Conservation (phyloP, 164 flowering plant genomes). For the Berberis vulgaris region DNA sequence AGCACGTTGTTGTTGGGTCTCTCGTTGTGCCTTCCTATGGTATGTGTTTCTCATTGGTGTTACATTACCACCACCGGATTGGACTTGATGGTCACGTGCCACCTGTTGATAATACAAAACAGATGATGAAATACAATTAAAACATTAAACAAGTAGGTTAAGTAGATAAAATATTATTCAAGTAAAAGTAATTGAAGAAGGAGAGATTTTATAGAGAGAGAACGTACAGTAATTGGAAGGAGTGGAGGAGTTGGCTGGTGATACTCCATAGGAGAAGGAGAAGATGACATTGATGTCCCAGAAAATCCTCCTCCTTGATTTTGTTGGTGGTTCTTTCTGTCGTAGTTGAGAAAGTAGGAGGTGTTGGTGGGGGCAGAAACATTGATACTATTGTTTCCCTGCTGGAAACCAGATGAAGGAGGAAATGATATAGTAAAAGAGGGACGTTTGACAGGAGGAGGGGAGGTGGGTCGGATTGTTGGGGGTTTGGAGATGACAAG, state of each 20-base stretch:
- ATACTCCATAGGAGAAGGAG: not conserved
- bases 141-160: not conserved
- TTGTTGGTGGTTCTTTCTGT: no score
- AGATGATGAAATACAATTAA: not conserved
- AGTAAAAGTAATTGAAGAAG: not conserved
- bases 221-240: no score
- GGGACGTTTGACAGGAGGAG: slow-evolving; percentile 36
- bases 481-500: not conserved
- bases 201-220: not conserved
- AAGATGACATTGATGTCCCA: not conserved
- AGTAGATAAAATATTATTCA: not conserved
- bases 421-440: not conserved
- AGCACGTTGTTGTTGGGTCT: not conserved
- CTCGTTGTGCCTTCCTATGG: not conserved
- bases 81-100: not conserved
- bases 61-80: not conserved
- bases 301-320: not conserved
- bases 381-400: not conserved
- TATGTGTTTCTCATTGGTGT: not conserved
- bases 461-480: slow-evolving; percentile 12
- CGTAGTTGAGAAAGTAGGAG: not conserved
- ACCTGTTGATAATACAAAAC: not conserved
- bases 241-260: not conserved
- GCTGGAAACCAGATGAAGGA: not conserved
- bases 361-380: not conserved